Conservation (phyloP, 495 filamentous ascomycete species). For the Aspergillus asperescens region DNA sequence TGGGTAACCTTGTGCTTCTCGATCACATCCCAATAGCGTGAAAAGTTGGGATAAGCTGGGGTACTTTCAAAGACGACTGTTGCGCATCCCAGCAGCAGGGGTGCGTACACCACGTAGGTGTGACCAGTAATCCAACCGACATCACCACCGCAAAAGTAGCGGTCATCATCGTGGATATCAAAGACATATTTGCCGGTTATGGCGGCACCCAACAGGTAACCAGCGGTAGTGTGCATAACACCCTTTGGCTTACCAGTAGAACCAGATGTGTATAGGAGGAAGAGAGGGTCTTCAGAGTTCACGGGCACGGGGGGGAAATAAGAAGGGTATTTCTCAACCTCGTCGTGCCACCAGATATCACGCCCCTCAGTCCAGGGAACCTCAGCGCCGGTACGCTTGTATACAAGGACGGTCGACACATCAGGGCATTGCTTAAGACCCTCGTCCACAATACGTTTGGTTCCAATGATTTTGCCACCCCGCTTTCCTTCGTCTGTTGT, state of each 20-base stretch:
- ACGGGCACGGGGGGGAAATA: constrained; percentile 85
- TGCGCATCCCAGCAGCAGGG: constrained; percentile 82
- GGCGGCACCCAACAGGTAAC: constrained; percentile 89
- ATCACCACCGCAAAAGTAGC: constrained; percentile 96
- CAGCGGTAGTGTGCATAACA: constrained; percentile 95
- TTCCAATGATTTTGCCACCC: constrained; percentile 94
- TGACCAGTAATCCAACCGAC: constrained; percentile 99
- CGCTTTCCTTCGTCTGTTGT: constrained; percentile 97
- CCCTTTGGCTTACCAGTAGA: constrained; percentile 99
- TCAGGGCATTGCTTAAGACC: constrained; percentile 96
- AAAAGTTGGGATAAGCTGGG: constrained; percentile 95
- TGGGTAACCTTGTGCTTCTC: constrained; percentile 92
- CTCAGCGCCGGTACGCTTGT: constrained; percentile 91
- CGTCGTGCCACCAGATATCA: constrained; percentile 98
- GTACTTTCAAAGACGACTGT: constrained; percentile 99
- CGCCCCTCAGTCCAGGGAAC: constrained; percentile 84
- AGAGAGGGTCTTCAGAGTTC: constrained; percentile 91
- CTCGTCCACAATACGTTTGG: constrained; percentile 99
- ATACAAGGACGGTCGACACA: constrained; percentile 79
- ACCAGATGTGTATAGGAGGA: constrained; percentile 96
- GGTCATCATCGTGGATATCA: constrained; percentile 90
- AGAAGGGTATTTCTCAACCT: constrained; percentile 88
- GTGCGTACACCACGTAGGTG: constrained; percentile 97
- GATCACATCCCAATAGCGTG: constrained; percentile 97
- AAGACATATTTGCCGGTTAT: constrained; percentile 97